Conservation (phyloP, 192 early-diverging fungal species). For the Gaertneriomyces semiglobifer region DNA sequence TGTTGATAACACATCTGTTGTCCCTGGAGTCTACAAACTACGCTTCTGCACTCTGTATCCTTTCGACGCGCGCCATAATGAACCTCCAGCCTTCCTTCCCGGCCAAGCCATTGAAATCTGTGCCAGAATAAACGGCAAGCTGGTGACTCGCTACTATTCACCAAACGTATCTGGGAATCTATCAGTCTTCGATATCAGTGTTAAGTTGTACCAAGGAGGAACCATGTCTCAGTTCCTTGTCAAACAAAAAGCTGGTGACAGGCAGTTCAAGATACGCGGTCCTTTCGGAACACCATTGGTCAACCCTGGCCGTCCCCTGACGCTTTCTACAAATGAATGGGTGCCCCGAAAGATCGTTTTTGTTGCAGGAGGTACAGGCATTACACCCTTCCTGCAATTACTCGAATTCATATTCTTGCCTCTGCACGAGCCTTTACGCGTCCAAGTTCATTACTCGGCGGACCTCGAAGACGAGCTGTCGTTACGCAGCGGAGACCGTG, state of each 20-base stretch:
- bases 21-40: constrained; percentile 23
- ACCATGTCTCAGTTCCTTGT: constrained; percentile 23
- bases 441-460: constrained; percentile 24
- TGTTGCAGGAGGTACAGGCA: constrained; percentile 39
- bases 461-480: constrained; percentile 34
- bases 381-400: constrained; percentile 35
- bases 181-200: constrained; percentile 31
- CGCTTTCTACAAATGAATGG: constrained; percentile 1
- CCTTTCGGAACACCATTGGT: constrained; percentile 39
- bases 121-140: constrained; percentile 28
- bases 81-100: constrained; percentile 33
- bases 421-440: constrained; percentile 27
- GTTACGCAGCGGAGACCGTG: constrained; percentile 29
- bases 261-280: constrained; percentile 45
- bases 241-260: constrained; percentile 36
- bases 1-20: constrained; percentile 14
- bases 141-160: constrained; percentile 34
- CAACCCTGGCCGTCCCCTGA: constrained; percentile 17
- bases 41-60: constrained; percentile 43
- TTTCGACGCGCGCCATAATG: constrained; percentile 20
- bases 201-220: constrained; percentile 29
- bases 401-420: constrained; percentile 37
- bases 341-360: constrained; percentile 27
- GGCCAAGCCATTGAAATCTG: constrained; percentile 44
- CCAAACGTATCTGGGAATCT: constrained; percentile 28